A percentile compares a stretch with the other conserved stretches of the same genome.
Evolutionary conservation across 495 filamentous ascomycete species (phyloP).

Genomic region (Aspergillus bertholletiae): DNA sequence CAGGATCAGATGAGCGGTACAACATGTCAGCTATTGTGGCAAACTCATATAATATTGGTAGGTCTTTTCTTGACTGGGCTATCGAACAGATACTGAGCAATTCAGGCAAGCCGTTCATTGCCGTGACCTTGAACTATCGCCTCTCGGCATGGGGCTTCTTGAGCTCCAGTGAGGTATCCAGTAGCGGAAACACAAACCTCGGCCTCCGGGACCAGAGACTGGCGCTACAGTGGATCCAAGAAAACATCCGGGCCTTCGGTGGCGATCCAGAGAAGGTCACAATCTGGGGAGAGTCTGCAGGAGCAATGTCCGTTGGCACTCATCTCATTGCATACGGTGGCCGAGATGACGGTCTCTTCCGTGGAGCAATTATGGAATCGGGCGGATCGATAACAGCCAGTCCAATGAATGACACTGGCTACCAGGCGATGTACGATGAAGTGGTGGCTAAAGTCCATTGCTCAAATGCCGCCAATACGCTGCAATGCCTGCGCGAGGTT

Average conservation of each 20-base stretch:
- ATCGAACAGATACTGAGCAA: neutral
- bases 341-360: slow-evolving; percentile 41
- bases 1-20: slow-evolving; percentile 45
- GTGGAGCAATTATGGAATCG: slow-evolving; percentile 45
- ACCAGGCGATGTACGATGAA: slow-evolving; percentile 36
- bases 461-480: slow-evolving; percentile 29
- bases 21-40: slow-evolving; percentile 53
- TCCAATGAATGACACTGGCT: slow-evolving; percentile 30
- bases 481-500: slow-evolving; percentile 46
- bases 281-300: slow-evolving; percentile 65
- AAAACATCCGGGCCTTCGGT: slow-evolving; percentile 54
- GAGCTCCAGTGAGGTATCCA: slow-evolving; percentile 24
- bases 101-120: slow-evolving; percentile 52
- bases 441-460: slow-evolving; percentile 34
- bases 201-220: slow-evolving; percentile 57
- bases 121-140: slow-evolving; percentile 59
- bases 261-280: slow-evolving; percentile 59
- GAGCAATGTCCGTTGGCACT: slow-evolving; percentile 49
- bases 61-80: neutral
- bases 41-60: slow-evolving; percentile 45
- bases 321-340: slow-evolving; percentile 53
- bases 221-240: slow-evolving; percentile 59
- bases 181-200: slow-evolving; percentile 51
- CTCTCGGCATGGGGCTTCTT: slow-evolving; percentile 55
- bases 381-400: slow-evolving; percentile 37